A percentile compares a stretch with the other conserved stretches of the same genome.
phyloP scores from a whole-genome alignment of 192 early-diverging fungal species.

The Backusella westeae region DNA sequence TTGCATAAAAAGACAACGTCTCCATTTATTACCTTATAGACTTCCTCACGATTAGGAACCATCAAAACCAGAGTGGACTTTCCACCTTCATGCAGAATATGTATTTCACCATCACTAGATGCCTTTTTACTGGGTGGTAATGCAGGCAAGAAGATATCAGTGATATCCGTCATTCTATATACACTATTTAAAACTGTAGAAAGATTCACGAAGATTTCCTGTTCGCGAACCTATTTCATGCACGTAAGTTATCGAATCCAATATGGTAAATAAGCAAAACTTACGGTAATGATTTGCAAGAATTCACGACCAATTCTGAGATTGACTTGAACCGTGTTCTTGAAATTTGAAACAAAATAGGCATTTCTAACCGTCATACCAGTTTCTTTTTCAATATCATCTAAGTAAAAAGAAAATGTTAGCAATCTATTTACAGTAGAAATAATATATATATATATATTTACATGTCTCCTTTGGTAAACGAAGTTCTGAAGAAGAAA shows the following conservation, averaged over 20 bases:
- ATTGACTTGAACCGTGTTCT: slow-evolving; percentile 63
- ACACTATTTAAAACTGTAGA: slow-evolving; percentile 77
- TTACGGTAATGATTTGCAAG: slow-evolving; percentile 69
- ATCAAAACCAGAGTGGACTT: slow-evolving; percentile 1
- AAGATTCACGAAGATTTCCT: slow-evolving; percentile 71
- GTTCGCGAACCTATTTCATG: slow-evolving; percentile 38
- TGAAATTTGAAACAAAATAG: slow-evolving; percentile 56
- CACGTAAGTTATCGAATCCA: neutral
- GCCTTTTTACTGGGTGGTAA: neutral
- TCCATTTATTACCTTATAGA: neutral
- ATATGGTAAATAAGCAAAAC: neutral
- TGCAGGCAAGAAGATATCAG: slow-evolving; percentile 8
- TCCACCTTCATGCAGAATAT: slow-evolving; percentile 1
- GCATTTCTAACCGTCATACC: slow-evolving; percentile 60
- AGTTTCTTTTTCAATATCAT: slow-evolving; percentile 65
- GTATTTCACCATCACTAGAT: slow-evolving; percentile 2
- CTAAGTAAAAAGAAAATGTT: slow-evolving; percentile 11
- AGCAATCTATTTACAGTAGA: neutral
- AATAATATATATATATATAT: neutral
- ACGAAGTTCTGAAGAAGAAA: slow-evolving; percentile 64
- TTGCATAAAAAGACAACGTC: neutral
- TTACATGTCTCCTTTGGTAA: slow-evolving; percentile 69
- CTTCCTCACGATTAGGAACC: slow-evolving; percentile 3
- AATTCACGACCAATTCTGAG: slow-evolving; percentile 77
- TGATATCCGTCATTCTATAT: slow-evolving; percentile 39